These are phyloP conservation scores for Claviceps paspali DNA, from an alignment of 2,329 filamentous ascomycete genomes.

Conservation along the genomic window DNA sequence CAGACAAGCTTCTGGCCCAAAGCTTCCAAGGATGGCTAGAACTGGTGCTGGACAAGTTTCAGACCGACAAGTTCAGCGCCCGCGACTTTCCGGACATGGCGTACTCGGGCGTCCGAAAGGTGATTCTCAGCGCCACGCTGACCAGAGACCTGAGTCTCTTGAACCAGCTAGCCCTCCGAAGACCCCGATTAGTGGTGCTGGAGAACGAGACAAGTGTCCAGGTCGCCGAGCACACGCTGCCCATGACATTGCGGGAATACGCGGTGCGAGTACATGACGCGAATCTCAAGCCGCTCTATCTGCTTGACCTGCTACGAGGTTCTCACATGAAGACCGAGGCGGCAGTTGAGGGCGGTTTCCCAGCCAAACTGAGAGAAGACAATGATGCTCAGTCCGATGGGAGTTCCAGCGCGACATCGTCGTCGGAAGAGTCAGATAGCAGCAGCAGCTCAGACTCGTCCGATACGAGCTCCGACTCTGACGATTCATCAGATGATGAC, in stretches of 20 bases:
- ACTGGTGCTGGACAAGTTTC: slow-evolving; percentile 49
- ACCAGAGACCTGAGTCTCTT: slow-evolving; percentile 73
- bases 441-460: too few species aligned
- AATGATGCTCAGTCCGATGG: neutral
- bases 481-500: slow-evolving; percentile 6
- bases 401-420: neutral
- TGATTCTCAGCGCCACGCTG: slow-evolving; percentile 85
- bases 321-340: slow-evolving; percentile 26
- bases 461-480: slow-evolving; percentile 20
- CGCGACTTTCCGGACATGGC: slow-evolving; percentile 39
- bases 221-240: slow-evolving; percentile 39
- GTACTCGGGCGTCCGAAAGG: slow-evolving; percentile 50
- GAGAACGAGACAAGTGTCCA: slow-evolving; percentile 39
- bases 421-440: slow-evolving; percentile 10
- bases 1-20: slow-evolving; percentile 79
- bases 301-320: slow-evolving; percentile 59
- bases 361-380: neutral
- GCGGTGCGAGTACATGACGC: slow-evolving; percentile 54
- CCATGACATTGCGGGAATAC: slow-evolving; percentile 45
- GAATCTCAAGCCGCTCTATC: slow-evolving; percentile 64
- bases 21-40: slow-evolving; percentile 86
- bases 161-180: slow-evolving; percentile 52
- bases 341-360: slow-evolving; percentile 1
- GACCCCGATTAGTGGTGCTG: slow-evolving; percentile 63
- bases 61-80: slow-evolving; percentile 30